These are phyloP conservation scores for Cadophora luteo-olivacea DNA, from an alignment of 2,329 filamentous ascomycete species.

Conservation along the genomic window DNA sequence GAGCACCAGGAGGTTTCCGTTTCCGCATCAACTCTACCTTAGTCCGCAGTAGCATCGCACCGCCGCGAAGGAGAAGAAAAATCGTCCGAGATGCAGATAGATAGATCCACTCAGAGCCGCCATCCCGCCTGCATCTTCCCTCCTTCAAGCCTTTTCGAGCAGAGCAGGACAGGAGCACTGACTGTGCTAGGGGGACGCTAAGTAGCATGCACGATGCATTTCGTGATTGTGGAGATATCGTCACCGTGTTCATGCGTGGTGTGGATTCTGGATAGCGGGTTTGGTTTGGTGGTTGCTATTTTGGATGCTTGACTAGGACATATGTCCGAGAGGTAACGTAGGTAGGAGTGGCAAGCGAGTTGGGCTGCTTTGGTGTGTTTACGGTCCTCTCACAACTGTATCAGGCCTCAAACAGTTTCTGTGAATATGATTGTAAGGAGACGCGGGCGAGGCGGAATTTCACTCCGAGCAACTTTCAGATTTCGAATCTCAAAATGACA, in stretches of 20 bases:
- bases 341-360: background rate
- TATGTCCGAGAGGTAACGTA: too few species aligned
- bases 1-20: too few species aligned
- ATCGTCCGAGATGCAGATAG: background rate
- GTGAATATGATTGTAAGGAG: too few species aligned
- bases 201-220: too few species aligned
- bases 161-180: background rate
- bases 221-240: conserved; percentile 10
- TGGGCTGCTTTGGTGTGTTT: background rate
- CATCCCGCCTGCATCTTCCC: background rate
- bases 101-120: background rate
- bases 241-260: background rate
- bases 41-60: too few species aligned
- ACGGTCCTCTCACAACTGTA: too few species aligned
- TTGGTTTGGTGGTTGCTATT: background rate
- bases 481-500: background rate
- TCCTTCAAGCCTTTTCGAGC: background rate
- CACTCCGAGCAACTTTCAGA: too few species aligned
- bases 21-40: too few species aligned
- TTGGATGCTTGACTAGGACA: background rate
- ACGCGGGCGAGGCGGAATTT: too few species aligned
- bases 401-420: too few species aligned
- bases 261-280: too few species aligned
- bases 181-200: background rate
- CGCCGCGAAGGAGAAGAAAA: too few species aligned